A percentile compares a stretch with the other conserved stretches of the same genome.
Conservation (phyloP, 192 early-diverging fungal species). For the Backusella parvicylindrica region DNA sequence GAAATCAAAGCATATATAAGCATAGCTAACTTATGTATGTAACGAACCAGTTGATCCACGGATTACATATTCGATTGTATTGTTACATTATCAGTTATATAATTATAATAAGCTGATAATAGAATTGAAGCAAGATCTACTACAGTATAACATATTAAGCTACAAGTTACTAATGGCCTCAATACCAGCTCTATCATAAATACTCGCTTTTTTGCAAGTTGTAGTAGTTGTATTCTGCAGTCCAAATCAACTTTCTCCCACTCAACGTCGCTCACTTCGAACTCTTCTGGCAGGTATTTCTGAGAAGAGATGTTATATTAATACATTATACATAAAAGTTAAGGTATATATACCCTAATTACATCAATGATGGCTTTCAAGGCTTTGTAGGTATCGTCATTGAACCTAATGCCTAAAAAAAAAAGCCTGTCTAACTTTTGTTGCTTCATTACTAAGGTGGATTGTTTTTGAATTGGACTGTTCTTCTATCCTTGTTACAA, state of each 20-base stretch:
- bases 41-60: too few relatives aligned
- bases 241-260: background rate
- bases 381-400: conserved; percentile 5
- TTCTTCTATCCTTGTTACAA: background rate
- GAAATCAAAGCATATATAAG: too few relatives aligned
- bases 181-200: conserved; percentile 13
- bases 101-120: too few relatives aligned
- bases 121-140: too few relatives aligned
- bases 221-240: background rate
- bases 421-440: background rate
- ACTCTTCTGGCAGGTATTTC: conserved; percentile 2
- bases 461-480: background rate
- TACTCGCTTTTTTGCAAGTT: background rate
- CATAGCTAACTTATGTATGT: too few relatives aligned
- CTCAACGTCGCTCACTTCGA: background rate
- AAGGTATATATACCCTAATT: background rate
- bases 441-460: background rate
- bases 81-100: too few relatives aligned
- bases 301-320: conserved; percentile 7
- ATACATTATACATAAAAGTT: conserved; percentile 6
- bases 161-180: background rate
- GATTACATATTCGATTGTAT: too few relatives aligned
- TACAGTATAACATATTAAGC: conserved; percentile 4
- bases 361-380: conserved; percentile 8
- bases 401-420: conserved; percentile 2